Percentiles rank a stretch among this genome's conserved stretches.
phyloP scores from a whole-genome alignment of 1,284 basidiomycete species.

The Boletus nobilissimus region DNA sequence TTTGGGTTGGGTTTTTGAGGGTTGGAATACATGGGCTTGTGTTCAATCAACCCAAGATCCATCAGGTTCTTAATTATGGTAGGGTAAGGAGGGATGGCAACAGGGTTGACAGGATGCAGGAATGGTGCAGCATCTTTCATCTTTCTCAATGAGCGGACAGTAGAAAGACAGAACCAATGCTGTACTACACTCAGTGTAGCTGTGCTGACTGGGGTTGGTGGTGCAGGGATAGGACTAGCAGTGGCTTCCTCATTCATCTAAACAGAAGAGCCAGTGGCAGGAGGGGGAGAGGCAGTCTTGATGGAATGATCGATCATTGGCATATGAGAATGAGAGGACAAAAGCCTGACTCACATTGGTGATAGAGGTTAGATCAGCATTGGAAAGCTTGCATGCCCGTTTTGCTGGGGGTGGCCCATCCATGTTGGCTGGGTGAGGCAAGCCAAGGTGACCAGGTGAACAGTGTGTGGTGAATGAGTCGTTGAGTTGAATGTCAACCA shows the following conservation, averaged over 20 bases:
- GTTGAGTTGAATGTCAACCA: conserved; percentile 46
- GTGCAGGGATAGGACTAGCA: conserved; percentile 51
- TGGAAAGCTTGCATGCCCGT: conserved; percentile 64
- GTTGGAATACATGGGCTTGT: conserved; percentile 83
- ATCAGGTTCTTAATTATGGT: conserved; percentile 91
- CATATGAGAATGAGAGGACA: conserved; percentile 51
- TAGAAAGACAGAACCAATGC: conserved; percentile 84
- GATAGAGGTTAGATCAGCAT: too few species aligned
- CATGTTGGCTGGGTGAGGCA: conserved; percentile 34
- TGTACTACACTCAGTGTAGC: conserved; percentile 70
- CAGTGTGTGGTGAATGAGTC: conserved; percentile 50
- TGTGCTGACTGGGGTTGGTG: conserved; percentile 50
- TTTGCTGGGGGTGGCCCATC: conserved; percentile 76
- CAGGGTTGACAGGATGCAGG: conserved; percentile 89
- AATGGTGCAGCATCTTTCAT: conserved; percentile 88
- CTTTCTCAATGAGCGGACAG: conserved; percentile 88
- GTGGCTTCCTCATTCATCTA: conserved; percentile 49
- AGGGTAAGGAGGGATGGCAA: conserved; percentile 92
- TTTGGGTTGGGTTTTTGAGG: conserved; percentile 80
- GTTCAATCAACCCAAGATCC: conserved; percentile 96
- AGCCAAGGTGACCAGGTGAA: conserved; percentile 52
- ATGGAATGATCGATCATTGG: conserved; percentile 41
- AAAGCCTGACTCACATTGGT: conserved; percentile 69
- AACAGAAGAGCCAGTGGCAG: conserved; percentile 55
- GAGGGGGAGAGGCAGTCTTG: conserved; percentile 79